These are phyloP conservation scores for Colletotrichum sp. DNA, from an alignment of 2,329 filamentous ascomycete species.

Conservation along the genomic window DNA sequence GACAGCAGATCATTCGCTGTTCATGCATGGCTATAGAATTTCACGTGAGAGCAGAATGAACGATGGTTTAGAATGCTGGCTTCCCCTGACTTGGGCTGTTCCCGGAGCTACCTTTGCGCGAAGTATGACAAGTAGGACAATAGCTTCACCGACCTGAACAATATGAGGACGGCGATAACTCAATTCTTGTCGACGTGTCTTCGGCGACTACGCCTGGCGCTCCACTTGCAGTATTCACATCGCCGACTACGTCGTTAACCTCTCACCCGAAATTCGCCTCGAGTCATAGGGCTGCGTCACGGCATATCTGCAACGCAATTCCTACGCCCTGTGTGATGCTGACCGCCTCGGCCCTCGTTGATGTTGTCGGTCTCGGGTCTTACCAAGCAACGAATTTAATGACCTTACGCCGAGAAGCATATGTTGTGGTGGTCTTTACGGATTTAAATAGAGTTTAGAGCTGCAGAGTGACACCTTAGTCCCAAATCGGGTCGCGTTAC, in stretches of 20 bases:
- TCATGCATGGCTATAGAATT: accelerated
- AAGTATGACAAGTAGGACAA: background rate
- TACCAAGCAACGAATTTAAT: background rate
- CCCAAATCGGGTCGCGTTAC: background rate
- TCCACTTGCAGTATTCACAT: background rate
- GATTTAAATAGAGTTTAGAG: background rate
- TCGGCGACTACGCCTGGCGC: background rate
- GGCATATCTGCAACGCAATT: background rate
- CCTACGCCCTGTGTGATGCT: background rate
- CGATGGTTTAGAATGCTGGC: background rate
- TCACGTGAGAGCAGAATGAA: background rate
- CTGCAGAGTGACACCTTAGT: background rate
- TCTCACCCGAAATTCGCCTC: background rate
- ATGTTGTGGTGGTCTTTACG: background rate
- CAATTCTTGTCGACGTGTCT: background rate
- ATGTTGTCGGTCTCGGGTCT: background rate
- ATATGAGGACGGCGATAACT: background rate
- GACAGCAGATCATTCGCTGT: background rate
- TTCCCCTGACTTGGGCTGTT: background rate
- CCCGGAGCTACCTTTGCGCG: background rate
- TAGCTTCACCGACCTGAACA: background rate
- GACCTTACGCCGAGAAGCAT: background rate
- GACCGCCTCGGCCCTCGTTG: background rate
- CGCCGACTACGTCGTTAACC: background rate
- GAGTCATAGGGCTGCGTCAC: background rate